Percentiles rank a stretch among this genome's conserved stretches.
Conservation (phyloP, 345 rosid genomes). For the Punica granatum region DNA sequence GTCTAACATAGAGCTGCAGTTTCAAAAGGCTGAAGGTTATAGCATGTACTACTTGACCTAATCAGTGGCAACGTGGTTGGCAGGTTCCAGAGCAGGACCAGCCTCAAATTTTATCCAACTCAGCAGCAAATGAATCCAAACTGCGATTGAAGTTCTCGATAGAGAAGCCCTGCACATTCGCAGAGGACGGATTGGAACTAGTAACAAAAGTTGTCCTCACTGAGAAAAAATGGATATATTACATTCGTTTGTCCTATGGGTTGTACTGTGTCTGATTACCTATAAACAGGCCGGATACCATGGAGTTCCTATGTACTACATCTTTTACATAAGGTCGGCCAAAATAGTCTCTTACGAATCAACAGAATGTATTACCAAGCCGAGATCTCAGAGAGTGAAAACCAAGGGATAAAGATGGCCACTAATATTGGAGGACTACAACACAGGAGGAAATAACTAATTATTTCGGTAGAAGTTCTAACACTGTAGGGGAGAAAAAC, state of each 20-base stretch:
- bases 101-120: conserved; percentile 20
- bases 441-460: neutral
- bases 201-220: neutral
- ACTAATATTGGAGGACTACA: neutral
- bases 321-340: neutral
- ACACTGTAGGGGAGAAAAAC: too few relatives aligned
- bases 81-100: conserved; percentile 18
- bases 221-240: neutral
- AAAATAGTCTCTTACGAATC: neutral
- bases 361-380: neutral
- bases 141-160: conserved; percentile 34
- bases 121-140: conserved; percentile 27
- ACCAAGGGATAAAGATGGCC: neutral
- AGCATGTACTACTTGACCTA: conserved; percentile 16
- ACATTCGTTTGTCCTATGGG: neutral
- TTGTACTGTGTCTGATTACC: neutral
- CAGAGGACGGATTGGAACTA: conserved; percentile 4
- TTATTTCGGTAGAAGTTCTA: too few relatives aligned
- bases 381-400: too few relatives aligned
- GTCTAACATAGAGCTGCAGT: neutral
- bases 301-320: neutral
- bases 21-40: conserved; percentile 8
- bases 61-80: conserved; percentile 14
- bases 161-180: conserved; percentile 45
- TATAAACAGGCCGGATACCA: neutral